Conservation (phyloP, 225 moss, liverwort and hornwort genomes). For the Physcomitrium patens region DNA sequence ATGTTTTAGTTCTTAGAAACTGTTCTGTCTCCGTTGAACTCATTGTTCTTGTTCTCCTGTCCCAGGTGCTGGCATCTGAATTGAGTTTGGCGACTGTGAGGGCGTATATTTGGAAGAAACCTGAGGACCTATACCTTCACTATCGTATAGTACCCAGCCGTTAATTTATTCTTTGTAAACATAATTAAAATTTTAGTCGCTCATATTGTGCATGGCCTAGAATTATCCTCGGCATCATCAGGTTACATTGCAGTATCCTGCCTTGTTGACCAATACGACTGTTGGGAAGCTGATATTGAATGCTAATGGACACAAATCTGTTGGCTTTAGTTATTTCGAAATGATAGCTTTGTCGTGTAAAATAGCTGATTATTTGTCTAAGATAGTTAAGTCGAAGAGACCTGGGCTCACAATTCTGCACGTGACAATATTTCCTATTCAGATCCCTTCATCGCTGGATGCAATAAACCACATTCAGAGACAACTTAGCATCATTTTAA, state of each 20-base stretch:
- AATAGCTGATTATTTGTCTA: slow-evolving; percentile 32
- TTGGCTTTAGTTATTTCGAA: slow-evolving; percentile 33
- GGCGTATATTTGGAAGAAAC: slow-evolving; percentile 95
- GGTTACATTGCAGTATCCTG: slow-evolving; percentile 27
- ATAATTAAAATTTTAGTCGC: slow-evolving; percentile 28
- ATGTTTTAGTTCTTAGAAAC: not conserved
- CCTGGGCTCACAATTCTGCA: too few relatives aligned
- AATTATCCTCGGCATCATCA: slow-evolving; percentile 15
- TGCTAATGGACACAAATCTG: slow-evolving; percentile 24
- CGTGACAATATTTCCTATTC: too few relatives aligned
- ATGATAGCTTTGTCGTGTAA: slow-evolving; percentile 28
- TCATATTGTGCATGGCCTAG: slow-evolving; percentile 24
- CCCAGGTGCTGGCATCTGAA: slow-evolving; percentile 79
- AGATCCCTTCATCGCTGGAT: too few relatives aligned
- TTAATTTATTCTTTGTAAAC: slow-evolving; percentile 52
- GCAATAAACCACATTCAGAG: too few relatives aligned
- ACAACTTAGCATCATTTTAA: too few relatives aligned
- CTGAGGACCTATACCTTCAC: slow-evolving; percentile 84
- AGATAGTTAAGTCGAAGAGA: too few relatives aligned
- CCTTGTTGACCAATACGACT: slow-evolving; percentile 17
- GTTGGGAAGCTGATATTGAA: slow-evolving; percentile 24
- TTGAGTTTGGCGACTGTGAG: slow-evolving; percentile 96
- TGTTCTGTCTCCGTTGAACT: not conserved
- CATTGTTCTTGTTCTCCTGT: slow-evolving; percentile 5
- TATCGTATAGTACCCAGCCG: slow-evolving; percentile 78